Evolutionary conservation across 768 basidiomycete species (phyloP).

Genomic region (Pisolithus albus): DNA sequence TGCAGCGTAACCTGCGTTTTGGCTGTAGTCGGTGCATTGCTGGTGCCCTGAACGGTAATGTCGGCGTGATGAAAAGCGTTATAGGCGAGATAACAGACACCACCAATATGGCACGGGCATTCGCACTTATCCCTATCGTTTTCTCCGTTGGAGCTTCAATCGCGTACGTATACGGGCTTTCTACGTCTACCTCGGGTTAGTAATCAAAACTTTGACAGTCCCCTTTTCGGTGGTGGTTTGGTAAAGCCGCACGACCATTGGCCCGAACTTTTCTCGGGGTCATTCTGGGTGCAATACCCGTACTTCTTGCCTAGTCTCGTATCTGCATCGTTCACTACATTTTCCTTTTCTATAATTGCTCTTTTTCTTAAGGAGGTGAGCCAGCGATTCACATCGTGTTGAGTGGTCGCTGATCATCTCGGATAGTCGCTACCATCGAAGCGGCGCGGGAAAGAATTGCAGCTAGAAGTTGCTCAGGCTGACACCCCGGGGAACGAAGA

Average conservation of each 20-base stretch:
- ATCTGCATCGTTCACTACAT: constrained; percentile 12
- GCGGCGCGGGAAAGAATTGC: background rate
- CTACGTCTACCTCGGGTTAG: too few relatives aligned
- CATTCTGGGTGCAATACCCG: constrained; percentile 31
- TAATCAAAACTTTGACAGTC: constrained; percentile 28
- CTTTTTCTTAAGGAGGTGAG: constrained; percentile 27
- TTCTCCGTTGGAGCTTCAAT: constrained; percentile 28
- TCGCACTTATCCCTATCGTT: constrained; percentile 22
- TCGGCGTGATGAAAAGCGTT: constrained; percentile 62
- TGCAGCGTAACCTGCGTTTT: background rate
- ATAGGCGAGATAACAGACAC: constrained; percentile 54
- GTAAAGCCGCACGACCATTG: constrained; percentile 50
- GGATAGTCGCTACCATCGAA: constrained; percentile 23
- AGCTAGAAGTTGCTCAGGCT: constrained; percentile 1
- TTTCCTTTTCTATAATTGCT: constrained; percentile 12
- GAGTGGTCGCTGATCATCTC: background rate
- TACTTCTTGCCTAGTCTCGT: constrained; percentile 32
- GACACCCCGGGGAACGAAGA: background rate
- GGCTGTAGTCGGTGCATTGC: constrained; percentile 27
- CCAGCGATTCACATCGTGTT: background rate
- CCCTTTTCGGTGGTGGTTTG: constrained; percentile 53
- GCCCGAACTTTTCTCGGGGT: constrained; percentile 39
- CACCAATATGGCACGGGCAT: constrained; percentile 30
- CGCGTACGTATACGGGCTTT: constrained; percentile 13
- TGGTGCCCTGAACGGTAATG: constrained; percentile 34